A percentile compares a stretch with the other conserved stretches of the same genome.
Conservation (phyloP, 1,284 basidiomycete genomes). For the Bjerkandera adusta region DNA sequence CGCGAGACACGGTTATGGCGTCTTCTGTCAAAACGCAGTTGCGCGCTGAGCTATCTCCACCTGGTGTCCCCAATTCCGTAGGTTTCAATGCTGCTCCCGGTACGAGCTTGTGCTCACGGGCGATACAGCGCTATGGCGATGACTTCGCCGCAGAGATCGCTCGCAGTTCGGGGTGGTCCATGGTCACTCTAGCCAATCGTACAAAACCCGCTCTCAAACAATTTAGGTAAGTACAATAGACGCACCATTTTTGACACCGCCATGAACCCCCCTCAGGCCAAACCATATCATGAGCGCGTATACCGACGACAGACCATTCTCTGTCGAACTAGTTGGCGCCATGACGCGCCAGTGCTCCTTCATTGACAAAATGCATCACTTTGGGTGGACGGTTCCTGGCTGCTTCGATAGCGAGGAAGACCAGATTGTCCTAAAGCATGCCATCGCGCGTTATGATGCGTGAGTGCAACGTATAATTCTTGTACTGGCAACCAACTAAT, state of each 20-base stretch:
- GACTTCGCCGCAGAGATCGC: too few relatives aligned
- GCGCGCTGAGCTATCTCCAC: conserved; percentile 1
- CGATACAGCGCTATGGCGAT: too few relatives aligned
- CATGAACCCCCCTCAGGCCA: conserved; percentile 3
- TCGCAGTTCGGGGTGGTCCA: too few relatives aligned
- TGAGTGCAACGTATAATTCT: conserved; percentile 2
- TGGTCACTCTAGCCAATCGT: too few relatives aligned
- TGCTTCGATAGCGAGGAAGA: conserved; percentile 20
- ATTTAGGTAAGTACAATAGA: too few relatives aligned
- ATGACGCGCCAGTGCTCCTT: conserved; percentile 16
- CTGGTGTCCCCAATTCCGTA: not conserved
- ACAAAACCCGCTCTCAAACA: too few relatives aligned
- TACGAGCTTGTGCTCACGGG: too few relatives aligned
- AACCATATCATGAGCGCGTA: conserved; percentile 18
- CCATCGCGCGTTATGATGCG: conserved; percentile 24
- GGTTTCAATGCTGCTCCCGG: too few relatives aligned
- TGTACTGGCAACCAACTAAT: not conserved
- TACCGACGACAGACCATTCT: conserved; percentile 18
- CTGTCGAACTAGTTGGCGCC: conserved; percentile 19
- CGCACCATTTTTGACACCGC: too few relatives aligned
- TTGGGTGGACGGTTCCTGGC: conserved; percentile 21
- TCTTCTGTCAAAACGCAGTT: conserved; percentile 1
- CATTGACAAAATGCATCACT: conserved; percentile 22
- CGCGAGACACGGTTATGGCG: not conserved
- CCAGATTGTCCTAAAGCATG: conserved; percentile 19